Evolutionary conservation across 768 basidiomycete genomes (phyloP).

Genomic region (Boletus rubroflammeus): DNA sequence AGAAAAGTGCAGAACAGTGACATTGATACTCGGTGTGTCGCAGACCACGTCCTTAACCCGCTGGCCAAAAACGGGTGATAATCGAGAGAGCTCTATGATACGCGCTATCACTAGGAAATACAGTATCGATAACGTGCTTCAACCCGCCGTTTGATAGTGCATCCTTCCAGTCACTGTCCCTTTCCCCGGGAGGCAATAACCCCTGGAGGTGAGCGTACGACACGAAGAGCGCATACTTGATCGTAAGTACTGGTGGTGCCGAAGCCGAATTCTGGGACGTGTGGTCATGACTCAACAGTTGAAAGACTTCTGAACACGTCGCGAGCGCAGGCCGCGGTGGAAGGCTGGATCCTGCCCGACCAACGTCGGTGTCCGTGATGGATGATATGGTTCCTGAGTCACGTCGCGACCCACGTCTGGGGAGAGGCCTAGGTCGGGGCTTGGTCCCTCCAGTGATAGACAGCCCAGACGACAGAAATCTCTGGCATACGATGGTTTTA

Average conservation of each 20-base stretch:
- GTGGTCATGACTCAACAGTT: conserved; percentile 17
- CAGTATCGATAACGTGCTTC: conserved; percentile 22
- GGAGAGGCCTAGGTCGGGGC: conserved; percentile 35
- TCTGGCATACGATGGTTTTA: conserved; percentile 43
- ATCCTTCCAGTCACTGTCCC: conserved; percentile 35
- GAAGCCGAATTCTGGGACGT: conserved; percentile 4
- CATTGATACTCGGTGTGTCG: not conserved
- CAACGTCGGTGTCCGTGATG: conserved; percentile 4
- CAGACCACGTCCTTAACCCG: not conserved
- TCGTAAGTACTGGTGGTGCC: conserved; percentile 9
- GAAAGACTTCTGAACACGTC: conserved; percentile 28
- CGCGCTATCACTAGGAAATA: conserved; percentile 25
- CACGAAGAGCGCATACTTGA: conserved; percentile 40
- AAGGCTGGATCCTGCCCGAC: conserved; percentile 18
- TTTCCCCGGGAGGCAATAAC: conserved; percentile 21
- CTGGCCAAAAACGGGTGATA: conserved; percentile 17
- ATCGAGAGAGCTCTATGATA: conserved; percentile 27
- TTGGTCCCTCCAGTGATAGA: conserved; percentile 12
- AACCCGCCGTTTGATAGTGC: conserved; percentile 25
- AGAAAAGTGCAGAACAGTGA: not conserved
- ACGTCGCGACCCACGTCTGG: conserved; percentile 20
- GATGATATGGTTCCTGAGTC: conserved; percentile 3
- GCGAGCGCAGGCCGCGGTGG: conserved; percentile 26
- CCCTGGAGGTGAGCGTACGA: conserved; percentile 38
- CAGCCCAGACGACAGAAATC: conserved; percentile 31